Base-by-base conservation (phyloP, 257 asterid species). In the Nicotiana tomentosiformis region DNA sequence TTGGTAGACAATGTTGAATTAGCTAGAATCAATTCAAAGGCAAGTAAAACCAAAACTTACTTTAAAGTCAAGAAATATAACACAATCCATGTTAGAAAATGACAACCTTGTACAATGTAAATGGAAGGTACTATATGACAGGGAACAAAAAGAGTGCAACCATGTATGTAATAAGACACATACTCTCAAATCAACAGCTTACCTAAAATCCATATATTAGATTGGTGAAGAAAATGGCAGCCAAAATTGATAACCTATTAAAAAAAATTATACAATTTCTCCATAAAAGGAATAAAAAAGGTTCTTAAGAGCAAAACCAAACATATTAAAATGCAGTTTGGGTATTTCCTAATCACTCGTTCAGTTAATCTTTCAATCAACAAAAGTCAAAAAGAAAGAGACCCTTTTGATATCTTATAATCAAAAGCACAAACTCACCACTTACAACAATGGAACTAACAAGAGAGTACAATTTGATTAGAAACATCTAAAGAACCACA, bases 21-120 rank as follows among this genome's bases (percentile, higher is more conserved):
- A 83, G 86, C 76, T 78, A 81, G 60, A 81, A 82, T 30, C 85
- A 78, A 85, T 65, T 77, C 66, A 79, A 80, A 80, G 78, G 49
- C 39, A 49, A 74, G 43, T 14, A 81, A 68, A 83, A 67, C 16
- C 62, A 66, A 67, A 37, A 53, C 49, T 57, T 82, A 67, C 80
- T 49, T 74, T 4, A 74, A 74, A 74, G 26, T 49, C 62, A 74
- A 74, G 80, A 26, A 29, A 65, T 29, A 65, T 65, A 65, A 12
- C n/a, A 65, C 39, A 12, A 65, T 5, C n/a, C 12, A 15, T 26
- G 15, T 26, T 8, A 29, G 39, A 65, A 74, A 66, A 66, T 7
- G 32, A 66, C 74, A 66, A 8, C 74, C 49, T 32, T 6, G 74
- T 32, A 66, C 49, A 32, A 16, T 66, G 49, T 61, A 61, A 61